Evolutionary conservation across 495 filamentous ascomycete species (phyloP).

Genomic region (Penicillium parvum): DNA sequence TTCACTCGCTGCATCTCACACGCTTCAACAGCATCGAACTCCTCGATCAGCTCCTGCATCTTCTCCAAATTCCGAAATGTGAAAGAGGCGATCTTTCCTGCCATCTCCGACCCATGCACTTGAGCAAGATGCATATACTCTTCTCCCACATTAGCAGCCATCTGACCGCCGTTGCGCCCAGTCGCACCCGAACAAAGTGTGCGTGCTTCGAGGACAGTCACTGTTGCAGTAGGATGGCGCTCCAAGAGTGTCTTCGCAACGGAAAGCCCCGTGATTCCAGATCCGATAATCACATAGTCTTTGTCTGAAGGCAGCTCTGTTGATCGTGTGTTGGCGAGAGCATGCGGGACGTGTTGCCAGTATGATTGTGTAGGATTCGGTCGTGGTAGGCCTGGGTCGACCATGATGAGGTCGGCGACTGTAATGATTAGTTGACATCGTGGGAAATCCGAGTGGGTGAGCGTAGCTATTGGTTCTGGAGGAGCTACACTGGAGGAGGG

Average conservation of each 20-base stretch:
- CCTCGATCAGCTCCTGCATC: constrained; percentile 24
- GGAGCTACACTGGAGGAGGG: background rate
- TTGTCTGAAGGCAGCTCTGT: constrained; percentile 39
- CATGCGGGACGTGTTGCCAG: constrained; percentile 64
- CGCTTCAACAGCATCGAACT: constrained; percentile 22
- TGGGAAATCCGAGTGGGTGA: background rate
- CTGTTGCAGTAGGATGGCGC: constrained; percentile 15
- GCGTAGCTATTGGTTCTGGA: too few species aligned
- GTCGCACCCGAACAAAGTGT: constrained; percentile 80
- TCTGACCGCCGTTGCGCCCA: constrained; percentile 50
- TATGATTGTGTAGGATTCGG: constrained; percentile 61
- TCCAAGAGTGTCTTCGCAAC: constrained; percentile 55
- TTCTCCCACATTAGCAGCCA: constrained; percentile 33
- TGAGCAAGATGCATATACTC: constrained; percentile 25
- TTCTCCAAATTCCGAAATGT: constrained; percentile 26
- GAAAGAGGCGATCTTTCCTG: constrained; percentile 27
- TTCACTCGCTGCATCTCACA: constrained; percentile 24
- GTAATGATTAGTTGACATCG: background rate
- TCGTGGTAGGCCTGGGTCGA: constrained; percentile 42
- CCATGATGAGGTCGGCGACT: constrained; percentile 21
- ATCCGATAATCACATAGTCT: constrained; percentile 63
- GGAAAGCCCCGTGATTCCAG: constrained; percentile 63
- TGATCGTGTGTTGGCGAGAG: constrained; percentile 50
- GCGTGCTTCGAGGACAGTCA: constrained; percentile 60
- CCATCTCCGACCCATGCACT: constrained; percentile 20